Percentiles rank a stretch among this genome's conserved stretches.
These are phyloP conservation scores for Cryptomeria japonica DNA, from an alignment of 75 land plant species.

Conservation along the genomic window DNA sequence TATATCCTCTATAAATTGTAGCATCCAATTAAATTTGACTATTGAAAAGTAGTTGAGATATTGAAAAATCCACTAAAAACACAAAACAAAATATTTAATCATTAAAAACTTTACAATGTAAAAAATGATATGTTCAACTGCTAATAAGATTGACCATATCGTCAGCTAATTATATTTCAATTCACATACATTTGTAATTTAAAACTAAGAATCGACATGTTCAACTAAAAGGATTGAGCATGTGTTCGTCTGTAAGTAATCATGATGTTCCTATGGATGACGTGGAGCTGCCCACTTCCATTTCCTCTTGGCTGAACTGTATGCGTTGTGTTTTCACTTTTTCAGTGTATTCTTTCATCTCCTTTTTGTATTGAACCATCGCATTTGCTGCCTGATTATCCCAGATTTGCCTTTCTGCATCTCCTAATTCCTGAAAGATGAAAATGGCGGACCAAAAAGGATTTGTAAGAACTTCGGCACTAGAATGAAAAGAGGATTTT, in stretches of 20 bases:
- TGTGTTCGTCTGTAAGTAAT: neutral
- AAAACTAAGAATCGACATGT: neutral
- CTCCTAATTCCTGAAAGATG: slow-evolving; percentile 50
- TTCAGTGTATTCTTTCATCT: slow-evolving; percentile 74
- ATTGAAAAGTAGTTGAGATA: no score
- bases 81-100: no score
- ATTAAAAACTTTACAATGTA: no score
- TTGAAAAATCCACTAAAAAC: no score
- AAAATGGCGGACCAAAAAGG: neutral
- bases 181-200: neutral
- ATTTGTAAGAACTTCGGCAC: neutral
- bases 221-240: neutral
- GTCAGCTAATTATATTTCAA: neutral
- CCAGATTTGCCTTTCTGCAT: slow-evolving; percentile 67
- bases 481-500: no score
- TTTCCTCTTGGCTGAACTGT: neutral
- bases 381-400: slow-evolving; percentile 58
- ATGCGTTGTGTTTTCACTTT: neutral
- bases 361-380: slow-evolving; percentile 68
- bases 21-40: no score
- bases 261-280: neutral
- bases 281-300: neutral
- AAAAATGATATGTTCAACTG: neutral
- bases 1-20: no score
- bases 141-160: neutral